These are phyloP conservation scores for Starmerella vaccinii DNA, from an alignment of 805 yeast species.

Conservation along the genomic window DNA sequence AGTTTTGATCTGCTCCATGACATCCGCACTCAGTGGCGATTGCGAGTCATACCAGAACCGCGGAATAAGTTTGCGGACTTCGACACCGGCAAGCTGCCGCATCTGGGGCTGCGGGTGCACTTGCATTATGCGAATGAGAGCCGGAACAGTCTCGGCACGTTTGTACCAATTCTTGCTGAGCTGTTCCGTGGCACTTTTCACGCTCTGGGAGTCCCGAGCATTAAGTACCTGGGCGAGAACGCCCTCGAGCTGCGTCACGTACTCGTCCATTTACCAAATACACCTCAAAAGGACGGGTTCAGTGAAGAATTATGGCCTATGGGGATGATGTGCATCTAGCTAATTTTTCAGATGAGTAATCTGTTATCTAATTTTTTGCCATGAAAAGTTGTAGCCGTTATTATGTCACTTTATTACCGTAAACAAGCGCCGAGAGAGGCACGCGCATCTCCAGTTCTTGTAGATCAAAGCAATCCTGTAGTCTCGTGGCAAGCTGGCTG, in stretches of 20 bases:
- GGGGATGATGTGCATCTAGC: not conserved
- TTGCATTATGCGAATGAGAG: slow-evolving; percentile 72
- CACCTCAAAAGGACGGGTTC: not conserved
- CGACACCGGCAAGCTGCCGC: slow-evolving; percentile 92
- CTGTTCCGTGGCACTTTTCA: slow-evolving; percentile 71
- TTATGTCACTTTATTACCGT: not conserved
- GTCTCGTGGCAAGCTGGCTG: no score
- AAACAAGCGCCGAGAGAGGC: no score
- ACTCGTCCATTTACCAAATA: slow-evolving; percentile 17
- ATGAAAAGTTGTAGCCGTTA: not conserved
- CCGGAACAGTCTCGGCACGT: slow-evolving; percentile 62
- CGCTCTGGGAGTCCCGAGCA: slow-evolving; percentile 62
- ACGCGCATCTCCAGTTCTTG: no score
- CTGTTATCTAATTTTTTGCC: slow-evolving; percentile 1
- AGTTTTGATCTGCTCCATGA: slow-evolving; percentile 53
- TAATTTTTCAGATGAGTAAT: slow-evolving; percentile 7
- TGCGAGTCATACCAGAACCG: slow-evolving; percentile 48
- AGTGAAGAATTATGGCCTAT: not conserved
- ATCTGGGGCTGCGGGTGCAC: slow-evolving; percentile 57
- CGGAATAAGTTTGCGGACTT: slow-evolving; percentile 72
- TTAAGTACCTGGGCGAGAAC: slow-evolving; percentile 67
- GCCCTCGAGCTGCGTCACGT: slow-evolving; percentile 57
- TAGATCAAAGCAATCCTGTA: no score
- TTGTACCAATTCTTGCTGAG: slow-evolving; percentile 66
- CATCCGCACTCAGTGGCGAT: slow-evolving; percentile 36